Conservation (phyloP, 345 rosid species). For the Reutealis trisperma region DNA sequence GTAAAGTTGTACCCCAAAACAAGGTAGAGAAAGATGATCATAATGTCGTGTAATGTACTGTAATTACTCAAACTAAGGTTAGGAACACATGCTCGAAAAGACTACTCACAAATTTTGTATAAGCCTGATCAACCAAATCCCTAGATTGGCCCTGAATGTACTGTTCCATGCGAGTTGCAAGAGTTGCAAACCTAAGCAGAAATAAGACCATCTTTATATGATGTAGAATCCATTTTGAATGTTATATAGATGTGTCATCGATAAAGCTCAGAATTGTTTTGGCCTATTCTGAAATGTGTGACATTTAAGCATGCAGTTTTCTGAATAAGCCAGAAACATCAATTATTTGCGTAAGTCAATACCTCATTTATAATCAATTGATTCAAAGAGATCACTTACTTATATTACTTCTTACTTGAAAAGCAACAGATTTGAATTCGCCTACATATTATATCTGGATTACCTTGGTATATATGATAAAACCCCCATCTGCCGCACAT, state of each 20-base stretch:
- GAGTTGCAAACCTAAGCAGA: constrained; percentile 79
- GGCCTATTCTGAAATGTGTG: not conserved
- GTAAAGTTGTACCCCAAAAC: not conserved
- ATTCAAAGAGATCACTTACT: not conserved
- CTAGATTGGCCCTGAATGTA: constrained; percentile 97
- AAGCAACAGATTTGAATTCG: not conserved
- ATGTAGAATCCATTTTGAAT: constrained; percentile 9
- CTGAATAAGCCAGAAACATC: not conserved
- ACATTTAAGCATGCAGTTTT: not conserved
- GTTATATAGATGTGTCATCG: not conserved
- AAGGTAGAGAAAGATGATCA: not conserved
- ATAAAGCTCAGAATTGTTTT: not conserved
- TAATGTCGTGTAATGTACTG: not conserved
- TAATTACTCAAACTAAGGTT: not conserved
- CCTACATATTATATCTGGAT: constrained; percentile 6
- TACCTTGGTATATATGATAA: constrained; percentile 94
- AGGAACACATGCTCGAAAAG: constrained; percentile 3
- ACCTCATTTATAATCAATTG: not conserved
- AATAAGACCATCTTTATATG: constrained; percentile 4
- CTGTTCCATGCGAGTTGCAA: constrained; percentile 99
- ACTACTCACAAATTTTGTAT: constrained; percentile 84
- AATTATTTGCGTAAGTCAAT: not conserved
- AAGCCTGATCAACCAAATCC: constrained; percentile 98
- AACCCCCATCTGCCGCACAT: constrained; percentile 85
- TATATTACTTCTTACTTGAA: not conserved